These are phyloP conservation scores for Porphyra umbilicalis DNA, from an alignment of 31 red algal genomes.

Conservation along the genomic window DNA sequence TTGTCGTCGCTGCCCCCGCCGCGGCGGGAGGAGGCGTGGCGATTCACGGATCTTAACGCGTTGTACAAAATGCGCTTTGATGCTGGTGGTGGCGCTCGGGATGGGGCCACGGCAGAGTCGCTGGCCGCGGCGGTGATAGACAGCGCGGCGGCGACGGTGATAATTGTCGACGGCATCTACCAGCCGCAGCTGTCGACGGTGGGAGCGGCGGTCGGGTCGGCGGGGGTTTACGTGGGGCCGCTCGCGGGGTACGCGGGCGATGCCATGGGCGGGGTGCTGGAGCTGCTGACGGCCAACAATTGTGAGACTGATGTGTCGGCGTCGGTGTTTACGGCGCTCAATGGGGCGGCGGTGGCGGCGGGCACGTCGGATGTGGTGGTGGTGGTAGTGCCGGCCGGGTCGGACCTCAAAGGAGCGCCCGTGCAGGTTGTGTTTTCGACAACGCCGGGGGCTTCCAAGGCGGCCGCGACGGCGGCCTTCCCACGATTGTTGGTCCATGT, in stretches of 20 bases:
- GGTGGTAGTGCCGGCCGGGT: constrained; percentile 26
- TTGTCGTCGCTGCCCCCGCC: background rate
- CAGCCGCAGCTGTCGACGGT: constrained; percentile 21
- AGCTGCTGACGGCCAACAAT: constrained; percentile 18
- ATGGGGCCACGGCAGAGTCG: constrained; percentile 1
- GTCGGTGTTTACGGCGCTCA: constrained; percentile 39
- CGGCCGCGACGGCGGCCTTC: constrained; percentile 15
- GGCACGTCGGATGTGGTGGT: constrained; percentile 22
- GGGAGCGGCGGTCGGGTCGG: constrained; percentile 14
- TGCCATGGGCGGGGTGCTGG: constrained; percentile 1
- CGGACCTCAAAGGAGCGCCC: constrained; percentile 15
- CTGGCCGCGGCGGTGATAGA: constrained; percentile 26
- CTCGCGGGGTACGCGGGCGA: constrained; percentile 34
- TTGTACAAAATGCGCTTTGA: constrained; percentile 32
- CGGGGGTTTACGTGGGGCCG: constrained; percentile 47
- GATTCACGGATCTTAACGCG: constrained; percentile 47
- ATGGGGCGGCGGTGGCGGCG: constrained; percentile 9
- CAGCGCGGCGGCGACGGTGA: constrained; percentile 42
- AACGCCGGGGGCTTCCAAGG: constrained; percentile 12
- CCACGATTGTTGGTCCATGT: constrained; percentile 19
- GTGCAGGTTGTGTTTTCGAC: constrained; percentile 38
- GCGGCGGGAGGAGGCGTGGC: constrained; percentile 33
- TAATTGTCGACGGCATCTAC: constrained; percentile 55
- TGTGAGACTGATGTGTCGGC: constrained; percentile 8
- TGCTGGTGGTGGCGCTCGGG: too few species aligned